Evolutionary conservation across 202 grass and related monocot genomes (phyloP).

Genomic region (Brachypodium distachyon): DNA sequence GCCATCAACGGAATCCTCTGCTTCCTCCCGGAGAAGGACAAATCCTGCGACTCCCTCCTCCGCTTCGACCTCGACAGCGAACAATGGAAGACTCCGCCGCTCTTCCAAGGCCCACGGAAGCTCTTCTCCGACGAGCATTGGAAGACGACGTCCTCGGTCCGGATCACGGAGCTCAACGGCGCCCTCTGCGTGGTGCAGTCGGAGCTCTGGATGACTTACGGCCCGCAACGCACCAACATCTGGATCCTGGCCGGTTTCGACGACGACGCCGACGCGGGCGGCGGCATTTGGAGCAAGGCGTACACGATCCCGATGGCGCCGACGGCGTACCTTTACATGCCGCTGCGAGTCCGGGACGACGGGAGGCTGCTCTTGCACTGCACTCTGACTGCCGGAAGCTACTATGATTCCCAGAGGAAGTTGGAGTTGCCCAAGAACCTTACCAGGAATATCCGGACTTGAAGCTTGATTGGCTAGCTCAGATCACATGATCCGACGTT

Average conservation of each 20-base stretch:
- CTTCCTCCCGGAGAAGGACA: not conserved
- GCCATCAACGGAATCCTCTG: not conserved
- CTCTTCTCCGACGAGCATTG: not conserved
- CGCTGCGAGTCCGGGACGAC: not conserved
- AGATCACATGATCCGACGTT: too few relatives aligned
- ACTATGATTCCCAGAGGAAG: too few relatives aligned
- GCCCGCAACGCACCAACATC: not conserved
- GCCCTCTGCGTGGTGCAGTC: not conserved
- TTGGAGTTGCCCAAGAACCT: too few relatives aligned
- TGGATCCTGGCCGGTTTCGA: not conserved
- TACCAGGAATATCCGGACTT: too few relatives aligned
- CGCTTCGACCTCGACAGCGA: not conserved
- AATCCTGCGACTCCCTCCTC: not conserved
- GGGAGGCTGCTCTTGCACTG: not conserved
- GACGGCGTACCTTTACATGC: not conserved
- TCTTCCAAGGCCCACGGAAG: not conserved
- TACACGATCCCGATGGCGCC: not conserved
- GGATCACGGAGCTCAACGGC: not conserved
- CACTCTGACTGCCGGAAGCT: not conserved
- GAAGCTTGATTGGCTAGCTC: too few relatives aligned
- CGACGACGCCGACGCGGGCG: too few relatives aligned
- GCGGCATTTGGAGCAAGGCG: not conserved
- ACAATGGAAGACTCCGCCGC: not conserved
- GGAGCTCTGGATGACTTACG: not conserved
- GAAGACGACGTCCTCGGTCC: not conserved